Conservation (phyloP, 441 rosid species). For the Metrosideros polymorpha region DNA sequence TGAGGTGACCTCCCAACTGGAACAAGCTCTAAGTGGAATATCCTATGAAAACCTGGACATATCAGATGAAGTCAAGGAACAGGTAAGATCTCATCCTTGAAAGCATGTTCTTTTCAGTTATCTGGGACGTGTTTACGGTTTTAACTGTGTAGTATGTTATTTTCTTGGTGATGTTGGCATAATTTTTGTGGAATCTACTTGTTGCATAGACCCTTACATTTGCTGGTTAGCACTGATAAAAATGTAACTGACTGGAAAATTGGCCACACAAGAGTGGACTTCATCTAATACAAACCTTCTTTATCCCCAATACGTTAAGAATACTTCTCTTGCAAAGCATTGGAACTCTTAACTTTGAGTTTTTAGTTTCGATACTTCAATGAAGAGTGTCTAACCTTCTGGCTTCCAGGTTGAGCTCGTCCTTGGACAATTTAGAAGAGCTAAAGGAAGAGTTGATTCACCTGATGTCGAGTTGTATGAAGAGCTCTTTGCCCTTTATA, state of each 20-base stretch:
- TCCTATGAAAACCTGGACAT: slow-evolving; percentile 65
- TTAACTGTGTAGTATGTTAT: background rate
- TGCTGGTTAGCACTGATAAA: background rate
- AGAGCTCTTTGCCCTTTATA: slow-evolving; percentile 55
- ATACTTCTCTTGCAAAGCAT: background rate
- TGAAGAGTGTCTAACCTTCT: background rate
- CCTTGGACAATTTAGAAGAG: slow-evolving; percentile 72
- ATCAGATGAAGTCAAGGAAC: slow-evolving; percentile 93
- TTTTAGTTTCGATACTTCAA: background rate
- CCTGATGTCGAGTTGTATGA: slow-evolving; percentile 50
- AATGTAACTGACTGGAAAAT: background rate
- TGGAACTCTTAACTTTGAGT: background rate
- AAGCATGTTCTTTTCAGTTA: background rate
- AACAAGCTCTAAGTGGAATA: slow-evolving; percentile 64
- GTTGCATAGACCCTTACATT: background rate
- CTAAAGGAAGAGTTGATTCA: slow-evolving; percentile 74
- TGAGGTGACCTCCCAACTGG: slow-evolving; percentile 59
- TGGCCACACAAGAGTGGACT: background rate
- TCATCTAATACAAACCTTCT: background rate
- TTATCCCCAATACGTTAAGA: background rate
- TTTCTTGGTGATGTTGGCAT: background rate
- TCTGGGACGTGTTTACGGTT: background rate
- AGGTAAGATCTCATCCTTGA: slow-evolving; percentile 29
- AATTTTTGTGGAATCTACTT: background rate
- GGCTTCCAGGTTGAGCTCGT: slow-evolving; percentile 74